phyloP scores from a whole-genome alignment of 768 basidiomycete genomes.

The Suillus sp. region DNA sequence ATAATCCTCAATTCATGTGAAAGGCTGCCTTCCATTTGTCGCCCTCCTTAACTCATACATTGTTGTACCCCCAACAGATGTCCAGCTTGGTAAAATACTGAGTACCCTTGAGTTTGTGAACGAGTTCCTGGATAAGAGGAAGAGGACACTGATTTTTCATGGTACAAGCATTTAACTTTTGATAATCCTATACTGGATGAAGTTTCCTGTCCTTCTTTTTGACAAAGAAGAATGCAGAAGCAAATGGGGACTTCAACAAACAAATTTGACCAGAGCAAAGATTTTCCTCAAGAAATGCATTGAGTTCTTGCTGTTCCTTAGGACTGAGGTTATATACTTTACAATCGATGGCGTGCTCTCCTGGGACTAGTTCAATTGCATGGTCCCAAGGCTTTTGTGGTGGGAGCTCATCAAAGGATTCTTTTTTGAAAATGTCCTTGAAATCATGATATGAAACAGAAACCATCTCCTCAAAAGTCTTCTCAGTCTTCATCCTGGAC shows the following conservation, averaged over 20 bases:
- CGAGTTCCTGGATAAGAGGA: conserved; percentile 25
- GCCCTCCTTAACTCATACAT: conserved; percentile 28
- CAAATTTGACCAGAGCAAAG: no score
- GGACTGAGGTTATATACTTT: no score
- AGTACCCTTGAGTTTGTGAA: conserved; percentile 24
- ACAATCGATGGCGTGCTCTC: no score
- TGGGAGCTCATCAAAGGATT: no score
- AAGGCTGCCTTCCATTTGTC: conserved; percentile 38
- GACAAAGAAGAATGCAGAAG: conserved; percentile 25
- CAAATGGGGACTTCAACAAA: no score
- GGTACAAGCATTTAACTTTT: conserved; percentile 27
- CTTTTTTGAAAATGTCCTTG: no score
- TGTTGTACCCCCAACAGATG: conserved; percentile 37
- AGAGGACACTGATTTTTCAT: conserved; percentile 31
- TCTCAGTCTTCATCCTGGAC: not conserved
- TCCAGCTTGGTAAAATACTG: conserved; percentile 33
- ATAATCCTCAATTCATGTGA: not conserved
- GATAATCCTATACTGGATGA: conserved; percentile 36
- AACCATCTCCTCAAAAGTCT: no score
- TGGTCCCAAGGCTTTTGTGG: no score
- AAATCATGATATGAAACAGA: no score
- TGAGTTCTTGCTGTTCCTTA: no score
- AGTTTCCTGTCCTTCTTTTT: conserved; percentile 39
- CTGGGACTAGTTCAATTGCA: no score
- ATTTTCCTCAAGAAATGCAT: no score